Evolutionary conservation across 1,139 yeast genomes (phyloP).

Genomic region (Pichia sp.): DNA sequence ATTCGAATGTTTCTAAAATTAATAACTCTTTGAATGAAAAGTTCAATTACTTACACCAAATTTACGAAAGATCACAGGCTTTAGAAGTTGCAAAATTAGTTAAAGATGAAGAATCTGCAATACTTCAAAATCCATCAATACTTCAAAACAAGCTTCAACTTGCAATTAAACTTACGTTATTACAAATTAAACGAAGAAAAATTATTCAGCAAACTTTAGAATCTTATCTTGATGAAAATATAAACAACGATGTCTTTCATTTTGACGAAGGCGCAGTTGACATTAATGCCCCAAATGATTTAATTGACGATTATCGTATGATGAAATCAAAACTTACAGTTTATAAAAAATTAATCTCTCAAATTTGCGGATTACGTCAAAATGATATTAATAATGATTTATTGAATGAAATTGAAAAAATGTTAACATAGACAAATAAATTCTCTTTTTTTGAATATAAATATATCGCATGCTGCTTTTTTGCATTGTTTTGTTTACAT

Average conservation of each 20-base stretch:
- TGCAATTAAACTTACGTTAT: constrained; percentile 43
- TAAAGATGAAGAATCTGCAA: constrained; percentile 20
- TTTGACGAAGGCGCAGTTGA: constrained; percentile 11
- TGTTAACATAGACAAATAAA: constrained; percentile 14
- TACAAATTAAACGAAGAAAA: constrained; percentile 47
- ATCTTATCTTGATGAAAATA: constrained; percentile 6
- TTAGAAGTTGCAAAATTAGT: constrained; percentile 30
- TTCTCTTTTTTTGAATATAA: not conserved
- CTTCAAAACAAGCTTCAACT: constrained; percentile 19
- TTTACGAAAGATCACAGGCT: constrained; percentile 31
- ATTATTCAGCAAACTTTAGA: constrained; percentile 28
- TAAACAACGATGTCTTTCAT: constrained; percentile 7
- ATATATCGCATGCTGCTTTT: not conserved
- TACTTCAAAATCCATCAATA: constrained; percentile 1
- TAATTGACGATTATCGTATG: constrained; percentile 5
- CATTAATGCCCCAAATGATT: not conserved
- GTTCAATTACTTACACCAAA: constrained; percentile 16
- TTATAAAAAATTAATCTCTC: constrained; percentile 73
- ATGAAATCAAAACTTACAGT: constrained; percentile 53
- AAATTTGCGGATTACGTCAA: constrained; percentile 72
- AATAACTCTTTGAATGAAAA: constrained; percentile 6
- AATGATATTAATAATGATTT: constrained; percentile 73
- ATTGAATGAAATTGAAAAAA: constrained; percentile 47
- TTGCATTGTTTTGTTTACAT: not conserved
- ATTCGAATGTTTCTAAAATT: not conserved